A percentile compares a stretch with the other conserved stretches of the same genome.
These are phyloP conservation scores for Pleurotus citrinopileatus DNA, from an alignment of 768 basidiomycete species.

Conservation along the genomic window DNA sequence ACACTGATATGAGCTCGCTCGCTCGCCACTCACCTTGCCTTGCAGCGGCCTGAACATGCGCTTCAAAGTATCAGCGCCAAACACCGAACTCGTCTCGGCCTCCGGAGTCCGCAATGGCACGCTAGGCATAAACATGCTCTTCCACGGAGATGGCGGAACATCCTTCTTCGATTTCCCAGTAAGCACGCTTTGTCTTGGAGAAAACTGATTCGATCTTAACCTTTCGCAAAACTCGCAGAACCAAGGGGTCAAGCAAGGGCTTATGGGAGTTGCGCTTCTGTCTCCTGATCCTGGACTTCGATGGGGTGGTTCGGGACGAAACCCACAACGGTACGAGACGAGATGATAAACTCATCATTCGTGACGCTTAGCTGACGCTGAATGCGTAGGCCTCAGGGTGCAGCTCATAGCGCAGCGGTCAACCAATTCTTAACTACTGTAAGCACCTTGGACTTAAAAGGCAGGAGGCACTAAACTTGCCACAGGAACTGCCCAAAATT, in stretches of 20 bases:
- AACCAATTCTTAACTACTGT: conserved; percentile 23
- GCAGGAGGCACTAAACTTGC: background rate
- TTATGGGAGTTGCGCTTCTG: conserved; percentile 20
- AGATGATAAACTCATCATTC: background rate
- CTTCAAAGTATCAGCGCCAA: conserved; percentile 14
- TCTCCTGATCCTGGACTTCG: conserved; percentile 15
- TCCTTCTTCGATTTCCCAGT: conserved; percentile 21
- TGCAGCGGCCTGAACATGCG: conserved; percentile 10
- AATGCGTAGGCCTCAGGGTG: conserved; percentile 20
- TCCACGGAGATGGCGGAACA: conserved; percentile 20
- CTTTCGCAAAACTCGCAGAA: conserved; percentile 10
- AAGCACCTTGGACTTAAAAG: background rate
- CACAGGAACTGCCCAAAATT: conserved; percentile 20
- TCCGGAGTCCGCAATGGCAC: conserved; percentile 5
- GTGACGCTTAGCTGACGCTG: background rate
- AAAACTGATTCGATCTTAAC: background rate
- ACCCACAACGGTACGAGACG: background rate
- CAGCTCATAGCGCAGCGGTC: conserved; percentile 25
- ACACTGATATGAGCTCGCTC: background rate
- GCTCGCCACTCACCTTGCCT: background rate
- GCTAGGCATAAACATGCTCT: conserved; percentile 11
- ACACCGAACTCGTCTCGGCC: conserved; percentile 6
- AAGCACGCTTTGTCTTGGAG: conserved; percentile 4
- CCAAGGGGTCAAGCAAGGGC: conserved; percentile 17
- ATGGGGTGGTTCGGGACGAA: conserved; percentile 19